phyloP scores from a whole-genome alignment of 108 stramenopile species.

The Fistulifera solaris region DNA sequence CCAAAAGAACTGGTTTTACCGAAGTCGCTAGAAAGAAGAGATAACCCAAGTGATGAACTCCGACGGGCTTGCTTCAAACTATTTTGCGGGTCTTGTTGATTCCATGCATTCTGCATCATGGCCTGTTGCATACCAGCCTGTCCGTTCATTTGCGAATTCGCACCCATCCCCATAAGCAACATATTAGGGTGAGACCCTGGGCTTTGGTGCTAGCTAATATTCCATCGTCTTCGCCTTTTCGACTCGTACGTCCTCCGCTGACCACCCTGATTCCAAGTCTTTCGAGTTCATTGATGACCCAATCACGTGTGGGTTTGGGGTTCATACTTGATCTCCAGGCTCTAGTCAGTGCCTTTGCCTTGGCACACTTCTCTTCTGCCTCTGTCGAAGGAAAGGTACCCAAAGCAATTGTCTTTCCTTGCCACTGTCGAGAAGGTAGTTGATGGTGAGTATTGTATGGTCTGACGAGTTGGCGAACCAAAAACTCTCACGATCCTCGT shows the following conservation, averaged over 20 bases:
- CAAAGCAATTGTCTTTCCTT: constrained; percentile 52
- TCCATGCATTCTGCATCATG: constrained; percentile 13
- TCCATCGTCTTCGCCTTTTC: constrained; percentile 65
- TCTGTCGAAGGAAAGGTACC: constrained; percentile 76
- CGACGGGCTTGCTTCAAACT: constrained; percentile 36
- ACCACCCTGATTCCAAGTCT: constrained; percentile 77
- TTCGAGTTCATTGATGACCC: constrained; percentile 87
- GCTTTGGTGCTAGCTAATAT: constrained; percentile 6
- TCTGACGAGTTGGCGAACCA: background rate
- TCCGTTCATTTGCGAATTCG: constrained; percentile 17
- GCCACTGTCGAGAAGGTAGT: constrained; percentile 25
- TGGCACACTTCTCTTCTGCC: constrained; percentile 87
- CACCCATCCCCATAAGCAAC: no score
- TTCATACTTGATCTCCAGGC: constrained; percentile 88
- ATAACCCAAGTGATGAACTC: constrained; percentile 32
- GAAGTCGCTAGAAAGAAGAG: constrained; percentile 15
- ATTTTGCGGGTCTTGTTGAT: constrained; percentile 3
- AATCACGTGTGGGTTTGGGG: constrained; percentile 81
- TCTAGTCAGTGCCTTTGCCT: constrained; percentile 79
- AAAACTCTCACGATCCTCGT: no score
- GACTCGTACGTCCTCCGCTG: constrained; percentile 64
- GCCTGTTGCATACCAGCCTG: constrained; percentile 29
- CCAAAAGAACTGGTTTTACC: no score
- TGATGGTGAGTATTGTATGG: background rate
- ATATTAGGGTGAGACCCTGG: no score